Percentiles rank a stretch among this genome's conserved stretches.
Conservation (phyloP, 78 protist species). For the Dictyostelium discoideum region dicty_2.7 NC_007090.3:4314501-4315000, state of each 20-base stretch:
- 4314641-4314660: too few relatives aligned
- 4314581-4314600: constrained; percentile 62
- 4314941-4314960: constrained; percentile 69
- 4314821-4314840: constrained; percentile 73
- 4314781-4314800: constrained; percentile 39
- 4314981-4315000: not conserved
- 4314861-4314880: constrained; percentile 10
- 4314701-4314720: too few relatives aligned
- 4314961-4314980: constrained; percentile 39
- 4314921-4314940: constrained; percentile 19
- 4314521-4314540: constrained; percentile 65
- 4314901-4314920: constrained; percentile 56
- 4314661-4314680: too few relatives aligned
- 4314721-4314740: constrained; percentile 62
- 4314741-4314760: constrained; percentile 29
- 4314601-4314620: constrained; percentile 63
- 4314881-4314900: constrained; percentile 8
- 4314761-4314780: constrained; percentile 21
- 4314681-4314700: too few relatives aligned
- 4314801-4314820: constrained; percentile 46
- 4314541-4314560: constrained; percentile 62
- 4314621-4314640: constrained; percentile 23
- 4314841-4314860: constrained; percentile 21
- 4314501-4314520: constrained; percentile 67
- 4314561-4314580: constrained; percentile 48